These are phyloP conservation scores for Neurospora sp. DNA, from an alignment of 2,329 filamentous ascomycete genomes.

Conservation along the genomic window DNA sequence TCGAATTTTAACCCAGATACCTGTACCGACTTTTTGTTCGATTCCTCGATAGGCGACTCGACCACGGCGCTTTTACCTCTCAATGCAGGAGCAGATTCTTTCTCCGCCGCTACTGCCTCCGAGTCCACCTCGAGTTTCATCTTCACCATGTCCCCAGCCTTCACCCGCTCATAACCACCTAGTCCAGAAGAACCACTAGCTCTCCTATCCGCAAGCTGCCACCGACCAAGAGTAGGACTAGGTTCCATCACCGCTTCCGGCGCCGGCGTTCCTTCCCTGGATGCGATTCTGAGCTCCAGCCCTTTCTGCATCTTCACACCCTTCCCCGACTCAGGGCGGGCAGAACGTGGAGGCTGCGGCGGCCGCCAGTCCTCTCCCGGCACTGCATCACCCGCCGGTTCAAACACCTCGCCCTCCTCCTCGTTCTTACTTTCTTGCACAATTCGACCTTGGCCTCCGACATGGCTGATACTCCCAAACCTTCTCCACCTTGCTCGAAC, in stretches of 20 bases:
- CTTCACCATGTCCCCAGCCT: background rate
- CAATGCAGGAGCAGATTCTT: background rate
- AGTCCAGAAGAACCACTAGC: background rate
- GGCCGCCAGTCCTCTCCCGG: slow-evolving; percentile 10
- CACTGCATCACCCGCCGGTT: slow-evolving; percentile 2
- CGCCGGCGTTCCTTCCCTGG: background rate
- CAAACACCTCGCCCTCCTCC: background rate
- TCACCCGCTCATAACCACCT: background rate
- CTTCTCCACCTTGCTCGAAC: background rate
- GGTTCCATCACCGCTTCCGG: slow-evolving; percentile 14
- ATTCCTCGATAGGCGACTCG: slow-evolving; percentile 1
- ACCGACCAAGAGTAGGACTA: slow-evolving; percentile 15
- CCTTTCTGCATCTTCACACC: background rate
- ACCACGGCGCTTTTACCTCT: background rate
- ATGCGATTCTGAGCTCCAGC: background rate
- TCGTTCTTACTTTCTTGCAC: background rate
- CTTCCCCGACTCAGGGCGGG: background rate
- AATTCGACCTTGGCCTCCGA: background rate
- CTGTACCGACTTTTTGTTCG: slow-evolving; percentile 4
- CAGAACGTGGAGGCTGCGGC: background rate
- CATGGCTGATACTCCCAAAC: background rate
- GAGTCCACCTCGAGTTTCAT: background rate
- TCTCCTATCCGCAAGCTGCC: slow-evolving; percentile 3
- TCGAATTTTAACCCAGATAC: slow-evolving; percentile 14
- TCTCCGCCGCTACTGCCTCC: background rate